Evolutionary conservation across 179 eudicot species (phyloP), one percentile per base, ranked within the genome.

Genomic region (Beta macrorhiza): DNA sequence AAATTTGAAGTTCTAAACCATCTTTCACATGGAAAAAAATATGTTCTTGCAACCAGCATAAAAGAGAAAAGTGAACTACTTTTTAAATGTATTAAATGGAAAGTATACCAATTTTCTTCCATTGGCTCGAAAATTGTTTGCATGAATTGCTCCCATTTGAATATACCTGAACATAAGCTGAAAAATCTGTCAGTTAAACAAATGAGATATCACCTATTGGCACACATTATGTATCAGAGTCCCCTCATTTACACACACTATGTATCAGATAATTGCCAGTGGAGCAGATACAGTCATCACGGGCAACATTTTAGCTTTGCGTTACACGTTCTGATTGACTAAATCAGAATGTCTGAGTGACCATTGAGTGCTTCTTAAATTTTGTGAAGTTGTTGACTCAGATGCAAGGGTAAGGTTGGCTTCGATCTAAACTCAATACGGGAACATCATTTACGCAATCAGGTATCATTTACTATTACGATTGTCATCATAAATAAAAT

Each of bases 101-200:
- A 74, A 65, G 62, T 88, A 61, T 88, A 93, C 98, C 91, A 75
- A 93, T 90, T 88, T 88, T 89, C 69, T 86, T 88, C 98, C 98
- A 95, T 72, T 75, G 84, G 82, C 76, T 80, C 79, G 84, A 77
- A 86, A 93, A 95, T 53, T 90, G 84, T 82, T 88, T 85, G 85
- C 92, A 89, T 67, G 78, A 84, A 44, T 83, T 82, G 90, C 98
- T 95, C 75, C 98, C 98, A 19, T 49, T 77, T 69, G 97, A 95
- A 85, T 87, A 90, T 77, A 95, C 86, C 98, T 95, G 86, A 69
- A 87, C 59, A 67, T 73, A 11, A 76, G 32, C 75, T 72, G 47
- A 65, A 79, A 37, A 81, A 58, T 25, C n/a, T 58, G 32, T 17
- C 25, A 25, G 53, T 25, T 25, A 62, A 75, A 72, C 42, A 17